phyloP scores from a whole-genome alignment of 78 protist species.

The Protostelium mycophagum region DNA sequence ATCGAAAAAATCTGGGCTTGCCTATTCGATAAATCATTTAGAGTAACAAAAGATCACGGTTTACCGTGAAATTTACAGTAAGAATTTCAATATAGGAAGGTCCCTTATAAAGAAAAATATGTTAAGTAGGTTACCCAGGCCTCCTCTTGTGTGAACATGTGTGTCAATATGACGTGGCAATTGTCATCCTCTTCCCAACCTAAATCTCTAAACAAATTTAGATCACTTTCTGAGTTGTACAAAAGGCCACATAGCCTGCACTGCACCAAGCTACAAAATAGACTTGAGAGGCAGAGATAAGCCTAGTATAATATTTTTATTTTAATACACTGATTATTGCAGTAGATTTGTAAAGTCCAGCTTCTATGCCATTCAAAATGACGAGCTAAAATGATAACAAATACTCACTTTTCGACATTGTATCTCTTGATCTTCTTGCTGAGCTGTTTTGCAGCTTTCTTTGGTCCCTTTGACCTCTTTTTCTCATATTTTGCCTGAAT shows the following conservation, averaged over 20 bases:
- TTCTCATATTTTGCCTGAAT: not conserved
- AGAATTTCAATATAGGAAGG: not conserved
- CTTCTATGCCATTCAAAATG: no score
- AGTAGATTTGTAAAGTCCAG: no score
- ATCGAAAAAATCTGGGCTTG: slow-evolving; percentile 30
- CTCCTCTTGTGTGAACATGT: slow-evolving; percentile 17
- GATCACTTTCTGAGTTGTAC: not conserved
- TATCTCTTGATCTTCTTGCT: not conserved
- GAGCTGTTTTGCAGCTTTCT: not conserved
- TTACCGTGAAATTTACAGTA: not conserved
- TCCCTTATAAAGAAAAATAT: no score
- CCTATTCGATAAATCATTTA: not conserved
- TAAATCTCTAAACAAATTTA: not conserved
- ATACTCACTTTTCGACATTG: not conserved
- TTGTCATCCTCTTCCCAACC: slow-evolving; percentile 9
- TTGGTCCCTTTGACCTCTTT: not conserved
- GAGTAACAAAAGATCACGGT: not conserved
- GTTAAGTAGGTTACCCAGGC: not conserved
- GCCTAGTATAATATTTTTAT: no score
- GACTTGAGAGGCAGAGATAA: no score
- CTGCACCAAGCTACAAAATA: no score
- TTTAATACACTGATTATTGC: no score
- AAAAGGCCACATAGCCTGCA: no score
- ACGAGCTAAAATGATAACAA: not conserved
- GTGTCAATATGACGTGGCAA: not conserved